Percentiles rank a stretch among this genome's conserved stretches.
phyloP scores from a whole-genome alignment of 768 basidiomycete species.

The Austroboletus eburneus region DNA sequence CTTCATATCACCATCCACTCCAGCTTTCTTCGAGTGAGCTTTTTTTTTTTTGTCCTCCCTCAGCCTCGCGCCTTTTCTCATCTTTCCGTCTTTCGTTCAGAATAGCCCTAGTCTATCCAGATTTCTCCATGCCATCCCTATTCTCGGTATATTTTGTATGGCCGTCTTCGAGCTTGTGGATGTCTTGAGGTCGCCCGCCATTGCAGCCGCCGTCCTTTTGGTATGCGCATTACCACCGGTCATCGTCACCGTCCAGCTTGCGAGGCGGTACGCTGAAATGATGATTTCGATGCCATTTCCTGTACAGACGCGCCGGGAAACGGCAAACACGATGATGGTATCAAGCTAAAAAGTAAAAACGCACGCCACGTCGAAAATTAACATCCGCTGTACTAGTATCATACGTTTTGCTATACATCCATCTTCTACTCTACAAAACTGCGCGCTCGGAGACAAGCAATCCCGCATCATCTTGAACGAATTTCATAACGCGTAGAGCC shows the following conservation, averaged over 20 bases:
- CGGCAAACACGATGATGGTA: not conserved
- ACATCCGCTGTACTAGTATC: no score
- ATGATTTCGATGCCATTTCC: constrained; percentile 4
- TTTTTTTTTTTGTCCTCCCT: not conserved
- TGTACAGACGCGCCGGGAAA: constrained; percentile 4
- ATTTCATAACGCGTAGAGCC: no score
- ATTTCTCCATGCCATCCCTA: constrained; percentile 24
- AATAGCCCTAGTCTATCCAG: constrained; percentile 8
- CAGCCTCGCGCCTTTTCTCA: not conserved
- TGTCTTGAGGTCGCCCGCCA: constrained; percentile 19
- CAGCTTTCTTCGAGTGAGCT: constrained; percentile 17
- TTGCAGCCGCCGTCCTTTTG: constrained; percentile 16
- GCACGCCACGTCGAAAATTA: no score
- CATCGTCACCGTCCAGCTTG: constrained; percentile 6
- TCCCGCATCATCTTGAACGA: no score
- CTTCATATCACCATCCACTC: constrained; percentile 19
- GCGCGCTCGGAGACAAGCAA: no score
- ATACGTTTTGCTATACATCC: no score
- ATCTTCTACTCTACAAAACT: no score
- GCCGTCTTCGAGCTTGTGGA: constrained; percentile 14
- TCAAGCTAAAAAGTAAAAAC: no score
- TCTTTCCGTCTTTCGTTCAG: constrained; percentile 5
- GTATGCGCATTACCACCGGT: constrained; percentile 21
- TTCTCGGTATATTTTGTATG: constrained; percentile 23
- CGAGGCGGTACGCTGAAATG: constrained; percentile 3